A percentile compares a stretch with the other conserved stretches of the same genome.
These are phyloP conservation scores for Ascochyta pisi DNA, from an alignment of 2,329 filamentous ascomycete species.

Conservation along the genomic window DNA sequence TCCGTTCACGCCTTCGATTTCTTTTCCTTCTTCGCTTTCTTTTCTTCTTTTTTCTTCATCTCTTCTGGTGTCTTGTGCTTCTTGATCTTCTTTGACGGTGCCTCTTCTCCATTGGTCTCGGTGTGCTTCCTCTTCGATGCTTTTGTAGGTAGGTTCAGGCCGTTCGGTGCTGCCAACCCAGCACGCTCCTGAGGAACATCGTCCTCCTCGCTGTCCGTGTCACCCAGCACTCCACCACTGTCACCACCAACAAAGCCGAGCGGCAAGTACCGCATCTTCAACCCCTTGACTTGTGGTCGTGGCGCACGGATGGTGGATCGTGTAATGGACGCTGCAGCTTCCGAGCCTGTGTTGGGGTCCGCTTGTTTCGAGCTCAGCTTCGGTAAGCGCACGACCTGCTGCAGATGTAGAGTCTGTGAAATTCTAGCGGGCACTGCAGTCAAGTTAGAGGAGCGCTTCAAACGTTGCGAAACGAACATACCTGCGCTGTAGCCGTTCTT, in stretches of 20 bases:
- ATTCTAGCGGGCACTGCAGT: constrained; percentile 48
- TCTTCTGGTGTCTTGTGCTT: constrained; percentile 46
- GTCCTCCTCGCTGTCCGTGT: constrained; percentile 54
- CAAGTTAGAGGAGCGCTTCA: constrained; percentile 15
- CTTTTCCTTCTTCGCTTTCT: constrained; percentile 48
- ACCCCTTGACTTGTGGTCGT: constrained; percentile 70
- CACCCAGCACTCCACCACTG: constrained; percentile 52
- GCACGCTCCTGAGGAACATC: constrained; percentile 35
- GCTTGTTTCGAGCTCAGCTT: constrained; percentile 51
- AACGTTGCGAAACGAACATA: constrained; percentile 48
- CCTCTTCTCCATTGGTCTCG: constrained; percentile 40
- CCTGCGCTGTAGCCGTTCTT: constrained; percentile 62
- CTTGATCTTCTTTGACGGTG: constrained; percentile 49
- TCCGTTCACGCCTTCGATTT: constrained; percentile 30
- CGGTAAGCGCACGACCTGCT: constrained; percentile 66
- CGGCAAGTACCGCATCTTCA: constrained; percentile 72
- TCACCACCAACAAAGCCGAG: constrained; percentile 62
- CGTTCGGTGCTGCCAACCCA: constrained; percentile 34
- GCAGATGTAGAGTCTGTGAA: constrained; percentile 69
- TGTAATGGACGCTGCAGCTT: constrained; percentile 52
- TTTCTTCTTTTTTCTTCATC: constrained; percentile 48
- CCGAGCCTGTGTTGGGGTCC: constrained; percentile 49
- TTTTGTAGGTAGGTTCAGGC: constrained; percentile 29
- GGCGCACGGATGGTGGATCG: constrained; percentile 60
- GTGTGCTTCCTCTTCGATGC: constrained; percentile 49